Evolutionary conservation across 768 basidiomycete species (phyloP), one percentile per base, ranked within the genome.

Genomic region (Melanogaster broomeanus): DNA sequence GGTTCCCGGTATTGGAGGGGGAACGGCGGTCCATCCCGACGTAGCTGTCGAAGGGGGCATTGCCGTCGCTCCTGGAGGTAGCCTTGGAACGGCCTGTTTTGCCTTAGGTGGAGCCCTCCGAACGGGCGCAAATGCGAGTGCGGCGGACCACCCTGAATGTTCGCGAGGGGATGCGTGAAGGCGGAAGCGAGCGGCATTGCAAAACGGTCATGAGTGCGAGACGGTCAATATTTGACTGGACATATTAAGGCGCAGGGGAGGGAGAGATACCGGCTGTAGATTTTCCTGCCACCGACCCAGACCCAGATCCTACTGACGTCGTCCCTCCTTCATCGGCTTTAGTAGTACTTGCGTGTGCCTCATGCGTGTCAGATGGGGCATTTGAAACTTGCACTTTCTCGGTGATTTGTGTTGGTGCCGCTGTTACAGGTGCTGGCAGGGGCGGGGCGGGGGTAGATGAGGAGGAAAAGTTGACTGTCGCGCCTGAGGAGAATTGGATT

Each of bases 121-220:
- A 47, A 90, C 77, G 40, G 92, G 92, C 9, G 91, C 92, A 62
- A 93, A 94, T 16, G 90, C 92, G 58, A 93, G 87, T 13, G 90
- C 82, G 56, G 91, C 87, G 60, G 91, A 93, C 90, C 92, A 93
- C 70, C 84, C 90, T 92, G 52, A 13, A 13, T 18, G 48, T 43
- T 42, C 22, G 18, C 12, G 8, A 27, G 11, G n/a, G 6, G 16
- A 27, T 8, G 39, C 40, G 34, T 18, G 53, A 43, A 45, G 49
- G 38, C 28, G 7, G 49, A 37, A 34, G 24, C 28, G 43, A 34
- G 44, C 39, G 34, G 47, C 48, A 46, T 57, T 53, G 60, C 51
- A 49, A 61, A 60, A 69, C 48, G 56, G 60, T 67, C 57, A 69
- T 61, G 67, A 62, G 66, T 61, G 68, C 54, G 60, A 63, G 56